These are phyloP conservation scores for Teunomyces lycoperdinae DNA, from an alignment of 805 yeast genomes.

Conservation along the genomic window DNA sequence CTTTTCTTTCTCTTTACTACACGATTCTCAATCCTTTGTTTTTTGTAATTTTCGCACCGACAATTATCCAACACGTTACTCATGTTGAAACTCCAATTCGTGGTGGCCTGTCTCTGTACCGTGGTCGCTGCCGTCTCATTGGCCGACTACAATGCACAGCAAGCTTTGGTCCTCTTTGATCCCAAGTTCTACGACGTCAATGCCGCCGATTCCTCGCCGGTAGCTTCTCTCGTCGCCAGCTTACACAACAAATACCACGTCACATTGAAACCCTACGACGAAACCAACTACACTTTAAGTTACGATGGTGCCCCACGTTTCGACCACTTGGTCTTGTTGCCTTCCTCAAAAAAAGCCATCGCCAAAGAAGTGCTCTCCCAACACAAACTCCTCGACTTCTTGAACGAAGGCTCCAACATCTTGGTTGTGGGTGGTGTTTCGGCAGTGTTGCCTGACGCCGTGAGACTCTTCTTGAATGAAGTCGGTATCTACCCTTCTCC, in stretches of 20 bases:
- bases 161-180: constrained; percentile 35
- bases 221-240: constrained; percentile 20
- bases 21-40: neutral
- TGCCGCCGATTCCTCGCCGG: constrained; percentile 13
- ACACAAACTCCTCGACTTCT: constrained; percentile 52
- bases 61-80: neutral
- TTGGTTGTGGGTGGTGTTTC: constrained; percentile 55
- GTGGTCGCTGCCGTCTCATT: constrained; percentile 3
- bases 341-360: constrained; percentile 32
- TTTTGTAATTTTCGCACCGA: neutral
- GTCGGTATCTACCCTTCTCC: constrained; percentile 85
- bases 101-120: constrained; percentile 2
- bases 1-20: neutral
- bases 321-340: constrained; percentile 34
- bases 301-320: constrained; percentile 21
- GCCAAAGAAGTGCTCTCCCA: constrained; percentile 29
- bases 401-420: constrained; percentile 71
- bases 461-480: constrained; percentile 68
- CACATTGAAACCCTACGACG: constrained; percentile 21
- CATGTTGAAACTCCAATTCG: neutral
- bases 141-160: constrained; percentile 6
- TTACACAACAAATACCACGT: constrained; percentile 17
- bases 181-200: constrained; percentile 19
- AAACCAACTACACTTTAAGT: constrained; percentile 18
- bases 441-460: constrained; percentile 33